phyloP scores from a whole-genome alignment of 345 rosid species.

The Populus davidiana region DNA sequence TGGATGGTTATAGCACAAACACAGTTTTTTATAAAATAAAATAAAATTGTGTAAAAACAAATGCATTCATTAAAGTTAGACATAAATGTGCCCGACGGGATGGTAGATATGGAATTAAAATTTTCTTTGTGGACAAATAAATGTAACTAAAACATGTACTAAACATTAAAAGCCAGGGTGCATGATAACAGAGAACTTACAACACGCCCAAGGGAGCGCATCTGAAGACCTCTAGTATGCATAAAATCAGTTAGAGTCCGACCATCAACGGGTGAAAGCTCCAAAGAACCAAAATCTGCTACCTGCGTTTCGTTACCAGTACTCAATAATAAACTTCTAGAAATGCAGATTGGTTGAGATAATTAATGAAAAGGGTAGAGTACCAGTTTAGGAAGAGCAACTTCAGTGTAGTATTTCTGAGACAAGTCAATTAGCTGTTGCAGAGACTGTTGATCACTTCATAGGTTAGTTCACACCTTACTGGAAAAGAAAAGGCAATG shows the following conservation, averaged over 20 bases:
- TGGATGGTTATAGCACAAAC: background rate
- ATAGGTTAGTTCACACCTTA: constrained; percentile 27
- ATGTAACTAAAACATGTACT: background rate
- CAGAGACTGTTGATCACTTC: constrained; percentile 59
- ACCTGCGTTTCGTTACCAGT: constrained; percentile 53
- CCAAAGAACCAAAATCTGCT: constrained; percentile 97
- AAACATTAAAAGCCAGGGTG: constrained; percentile 17
- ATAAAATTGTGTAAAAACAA: background rate
- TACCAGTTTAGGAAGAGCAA: constrained; percentile 96
- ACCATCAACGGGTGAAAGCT: constrained; percentile 98
- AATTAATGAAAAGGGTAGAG: constrained; percentile 9
- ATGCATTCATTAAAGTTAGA: background rate
- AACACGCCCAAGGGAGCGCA: constrained; percentile 90
- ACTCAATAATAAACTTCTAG: constrained; percentile 14
- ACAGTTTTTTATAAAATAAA: background rate
- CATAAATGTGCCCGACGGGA: background rate
- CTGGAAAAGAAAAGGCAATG: constrained; percentile 13
- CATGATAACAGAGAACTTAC: constrained; percentile 49
- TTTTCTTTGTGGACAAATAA: background rate
- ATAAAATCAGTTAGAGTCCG: constrained; percentile 97
- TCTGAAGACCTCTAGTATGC: constrained; percentile 98
- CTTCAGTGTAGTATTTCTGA: constrained; percentile 75
- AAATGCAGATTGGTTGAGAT: constrained; percentile 8
- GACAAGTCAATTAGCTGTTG: constrained; percentile 79
- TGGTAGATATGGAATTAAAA: background rate